phyloP scores from a whole-genome alignment of 179 eudicot species.

The Gypsophila paniculata region DNA sequence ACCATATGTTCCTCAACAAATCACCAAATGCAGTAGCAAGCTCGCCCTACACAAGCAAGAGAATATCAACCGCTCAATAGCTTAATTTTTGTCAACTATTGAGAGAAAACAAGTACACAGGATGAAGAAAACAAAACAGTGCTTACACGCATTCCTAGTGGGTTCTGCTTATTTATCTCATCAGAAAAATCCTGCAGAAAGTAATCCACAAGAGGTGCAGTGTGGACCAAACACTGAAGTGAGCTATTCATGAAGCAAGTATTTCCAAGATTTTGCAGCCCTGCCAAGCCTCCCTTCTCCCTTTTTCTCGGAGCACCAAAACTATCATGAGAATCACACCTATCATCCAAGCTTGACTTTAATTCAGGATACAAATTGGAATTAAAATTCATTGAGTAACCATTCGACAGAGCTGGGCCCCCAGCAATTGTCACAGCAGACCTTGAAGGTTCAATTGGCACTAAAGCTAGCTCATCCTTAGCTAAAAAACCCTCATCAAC shows the following conservation, averaged over 20 bases:
- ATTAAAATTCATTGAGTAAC: slow-evolving; percentile 44
- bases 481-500: slow-evolving; percentile 48
- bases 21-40: slow-evolving; percentile 97
- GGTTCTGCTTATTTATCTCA: slow-evolving; percentile 88
- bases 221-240: slow-evolving; percentile 91
- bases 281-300: slow-evolving; percentile 79
- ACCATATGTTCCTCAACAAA: slow-evolving; percentile 82
- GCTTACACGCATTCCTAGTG: slow-evolving; percentile 85
- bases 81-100: not conserved
- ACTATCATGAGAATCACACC: slow-evolving; percentile 45
- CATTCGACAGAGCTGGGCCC: slow-evolving; percentile 85
- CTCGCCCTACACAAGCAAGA: slow-evolving; percentile 66
- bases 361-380: slow-evolving; percentile 41
- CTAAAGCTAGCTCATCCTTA: slow-evolving; percentile 77
- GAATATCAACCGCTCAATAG: slow-evolving; percentile 11
- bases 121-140: slow-evolving; percentile 16
- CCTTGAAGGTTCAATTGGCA: slow-evolving; percentile 75
- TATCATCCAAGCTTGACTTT: slow-evolving; percentile 38
- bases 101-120: not conserved
- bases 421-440: slow-evolving; percentile 86
- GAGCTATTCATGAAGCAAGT: slow-evolving; percentile 99
- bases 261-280: slow-evolving; percentile 89
- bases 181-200: slow-evolving; percentile 69
- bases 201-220: slow-evolving; percentile 77
- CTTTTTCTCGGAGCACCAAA: slow-evolving; percentile 37